Evolutionary conservation across 208 protist species (phyloP).

Genomic region (Balamuthia mandrillaris): DNA sequence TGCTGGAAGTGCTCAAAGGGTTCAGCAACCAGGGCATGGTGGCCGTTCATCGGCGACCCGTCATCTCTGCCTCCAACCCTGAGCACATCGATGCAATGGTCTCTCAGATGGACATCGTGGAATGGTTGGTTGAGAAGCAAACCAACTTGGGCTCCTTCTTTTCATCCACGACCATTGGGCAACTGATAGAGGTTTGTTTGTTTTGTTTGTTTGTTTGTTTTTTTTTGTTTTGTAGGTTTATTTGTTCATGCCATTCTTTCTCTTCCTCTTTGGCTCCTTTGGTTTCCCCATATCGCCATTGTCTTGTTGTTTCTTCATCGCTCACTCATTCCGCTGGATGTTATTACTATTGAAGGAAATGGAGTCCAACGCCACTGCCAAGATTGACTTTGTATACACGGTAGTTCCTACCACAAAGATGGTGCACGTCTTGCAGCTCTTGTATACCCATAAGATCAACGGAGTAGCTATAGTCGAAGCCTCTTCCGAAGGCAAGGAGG

Average conservation of each 20-base stretch:
- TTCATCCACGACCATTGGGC: background rate
- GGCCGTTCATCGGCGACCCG: background rate
- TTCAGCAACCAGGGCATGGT: background rate
- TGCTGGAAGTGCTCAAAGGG: background rate
- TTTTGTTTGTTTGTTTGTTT: too few species aligned
- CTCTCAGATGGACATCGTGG: slow-evolving; percentile 1
- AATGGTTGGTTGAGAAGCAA: background rate
- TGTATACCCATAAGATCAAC: background rate
- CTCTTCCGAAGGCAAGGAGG: too few species aligned
- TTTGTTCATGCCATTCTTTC: background rate
- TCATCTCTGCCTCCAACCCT: too few species aligned
- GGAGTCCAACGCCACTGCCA: background rate
- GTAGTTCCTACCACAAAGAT: background rate
- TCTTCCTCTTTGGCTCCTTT: background rate
- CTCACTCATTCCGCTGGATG: background rate
- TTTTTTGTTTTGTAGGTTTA: too few species aligned
- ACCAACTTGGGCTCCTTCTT: background rate
- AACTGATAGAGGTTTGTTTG: background rate
- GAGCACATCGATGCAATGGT: background rate
- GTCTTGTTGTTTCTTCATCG: background rate
- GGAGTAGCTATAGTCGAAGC: too few species aligned
- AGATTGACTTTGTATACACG: background rate
- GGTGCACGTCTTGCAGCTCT: background rate
- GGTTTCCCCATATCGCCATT: background rate
- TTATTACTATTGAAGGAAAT: background rate